These are phyloP conservation scores for Penicillium freii DNA, from an alignment of 2,329 filamentous ascomycete species.

Conservation along the genomic window DNA sequence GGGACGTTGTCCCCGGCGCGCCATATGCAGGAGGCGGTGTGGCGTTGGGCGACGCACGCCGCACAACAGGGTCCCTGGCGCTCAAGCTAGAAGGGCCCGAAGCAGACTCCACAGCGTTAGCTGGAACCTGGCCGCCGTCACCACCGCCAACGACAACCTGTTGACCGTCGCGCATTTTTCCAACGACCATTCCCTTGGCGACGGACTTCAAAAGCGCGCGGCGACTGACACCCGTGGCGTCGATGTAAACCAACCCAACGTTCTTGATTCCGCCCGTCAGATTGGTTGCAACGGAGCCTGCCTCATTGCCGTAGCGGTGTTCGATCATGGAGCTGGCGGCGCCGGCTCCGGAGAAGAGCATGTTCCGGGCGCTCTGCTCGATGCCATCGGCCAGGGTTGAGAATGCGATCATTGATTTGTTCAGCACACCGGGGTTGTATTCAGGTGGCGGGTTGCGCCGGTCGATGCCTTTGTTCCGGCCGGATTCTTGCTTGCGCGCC, in stretches of 20 bases:
- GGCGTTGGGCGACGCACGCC: slow-evolving; percentile 34
- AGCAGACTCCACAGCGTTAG: slow-evolving; percentile 11
- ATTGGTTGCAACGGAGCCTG: slow-evolving; percentile 70
- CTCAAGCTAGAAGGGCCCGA: slow-evolving; percentile 16
- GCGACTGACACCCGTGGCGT: slow-evolving; percentile 87
- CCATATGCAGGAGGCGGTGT: slow-evolving; percentile 45
- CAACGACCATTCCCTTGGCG: slow-evolving; percentile 81
- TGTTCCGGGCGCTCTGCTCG: slow-evolving; percentile 76
- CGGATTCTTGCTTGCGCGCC: slow-evolving; percentile 58
- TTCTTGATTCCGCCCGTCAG: slow-evolving; percentile 90
- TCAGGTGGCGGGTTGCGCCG: slow-evolving; percentile 64
- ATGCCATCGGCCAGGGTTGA: slow-evolving; percentile 92
- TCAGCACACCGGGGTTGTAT: slow-evolving; percentile 89
- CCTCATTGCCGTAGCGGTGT: slow-evolving; percentile 86
- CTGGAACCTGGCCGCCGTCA: slow-evolving; percentile 43
- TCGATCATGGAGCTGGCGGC: slow-evolving; percentile 83
- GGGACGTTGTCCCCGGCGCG: slow-evolving; percentile 34
- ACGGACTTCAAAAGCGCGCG: slow-evolving; percentile 90
- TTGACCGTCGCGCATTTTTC: slow-evolving; percentile 49
- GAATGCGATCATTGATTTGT: slow-evolving; percentile 96
- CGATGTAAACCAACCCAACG: slow-evolving; percentile 94
- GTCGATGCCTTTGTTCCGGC: slow-evolving; percentile 61
- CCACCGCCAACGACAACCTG: slow-evolving; percentile 49
- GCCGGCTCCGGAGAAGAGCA: slow-evolving; percentile 70
- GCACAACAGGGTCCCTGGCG: slow-evolving; percentile 23